Base-by-base conservation (phyloP, 2,329 filamentous ascomycete genomes). In the Cladosporium austrohemisphaericum region DNA sequence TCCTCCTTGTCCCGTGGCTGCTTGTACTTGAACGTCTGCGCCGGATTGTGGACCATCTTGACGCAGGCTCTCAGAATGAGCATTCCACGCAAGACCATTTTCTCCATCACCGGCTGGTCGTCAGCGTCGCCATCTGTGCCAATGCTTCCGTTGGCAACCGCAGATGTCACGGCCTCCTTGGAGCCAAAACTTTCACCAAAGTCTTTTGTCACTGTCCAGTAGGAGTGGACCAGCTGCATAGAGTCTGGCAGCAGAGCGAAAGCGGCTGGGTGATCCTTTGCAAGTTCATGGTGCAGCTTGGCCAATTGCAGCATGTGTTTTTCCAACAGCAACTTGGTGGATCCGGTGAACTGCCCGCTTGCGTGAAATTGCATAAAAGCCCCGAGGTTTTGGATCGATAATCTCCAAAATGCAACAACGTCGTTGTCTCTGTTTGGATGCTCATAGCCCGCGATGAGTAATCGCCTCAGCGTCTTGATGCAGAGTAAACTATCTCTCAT, bases 201-300 rank as follows among this genome's bases (percentile, higher is more conserved):
- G 33, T 83, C 82, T 33, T 83, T 78, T 19, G 93, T 81, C 5
- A 96, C 73, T 23, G 80, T 79, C 92, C 93, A 97, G 67, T 97
- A 97, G 13, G 86, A 84, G 57, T 81, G 81, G 2, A 88, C 83
- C 19, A 97, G 79, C 13, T 83, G 76, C 13, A 95, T 72, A 2
- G 88, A 90, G 60, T 88, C 84, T 2, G 90, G 88, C 5, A 98
- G 77, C 10, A 88, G 75, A 1, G 85, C 83, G 67, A 96, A 97
- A 48, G 89, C 87, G 3, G 86, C 84, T 1, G 91, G 83, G 65
- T 95, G 90, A 4, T 76, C 72, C 41, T 81, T 81, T 1, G 88
- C 83, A 84, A 97, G 92, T 49, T 89, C 84, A 31, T 94, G 77
- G 65, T 97, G 93, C 3, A 98, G 74, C 68, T 97, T 98, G 3